Evolutionary conservation across 306 rosid species (phyloP), one percentile per base, ranked within the genome.

Genomic region (Acmispon strigosus): DNA sequence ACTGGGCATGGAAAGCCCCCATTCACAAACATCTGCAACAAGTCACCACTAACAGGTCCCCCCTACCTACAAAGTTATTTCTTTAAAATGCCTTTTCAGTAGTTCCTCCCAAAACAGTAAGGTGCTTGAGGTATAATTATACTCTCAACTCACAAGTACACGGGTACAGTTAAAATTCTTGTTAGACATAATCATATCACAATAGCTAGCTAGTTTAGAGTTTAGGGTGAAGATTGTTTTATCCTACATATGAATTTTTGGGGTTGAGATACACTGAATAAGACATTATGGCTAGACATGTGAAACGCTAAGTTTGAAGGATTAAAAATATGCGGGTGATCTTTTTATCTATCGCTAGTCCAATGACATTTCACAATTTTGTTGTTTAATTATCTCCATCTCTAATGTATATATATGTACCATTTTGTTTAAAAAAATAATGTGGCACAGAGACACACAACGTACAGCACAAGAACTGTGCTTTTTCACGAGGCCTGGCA

Each of bases 401-500:
- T 32, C 37, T 32, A n/a, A n/a, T n/a, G n/a, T n/a, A n/a, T n/a
- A n/a, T n/a, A 32, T 12, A 12, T 16, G 11, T 34, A 59, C 32
- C 17, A 60, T 34, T 48, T 47, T 20, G 4, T 22, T 27, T 8
- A 27, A 45, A 45, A 45, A 10, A 19, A n/a, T 36, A 36, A 74
- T 32, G 69, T 76, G 80, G 80, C 70, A 68, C 75, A 0, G 47
- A 59, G 37, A 41, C 50, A 42, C 58, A 74, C 8, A 51, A 42
- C 32, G 76, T 70, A 32, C 52, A 69, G 65, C 29, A 19, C 48
- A 14, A 47, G 52, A 53, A 55, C 32, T 50, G 56, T 64, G 81
- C 75, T 50, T 64, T 76, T 80, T 76, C 84, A 80, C 81, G 81
- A 75, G 81, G 74, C 60, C 61, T 55, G 47, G 13, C 69, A 69